phyloP scores from a whole-genome alignment of 257 asterid genomes.

The Gentiana straminea region DNA sequence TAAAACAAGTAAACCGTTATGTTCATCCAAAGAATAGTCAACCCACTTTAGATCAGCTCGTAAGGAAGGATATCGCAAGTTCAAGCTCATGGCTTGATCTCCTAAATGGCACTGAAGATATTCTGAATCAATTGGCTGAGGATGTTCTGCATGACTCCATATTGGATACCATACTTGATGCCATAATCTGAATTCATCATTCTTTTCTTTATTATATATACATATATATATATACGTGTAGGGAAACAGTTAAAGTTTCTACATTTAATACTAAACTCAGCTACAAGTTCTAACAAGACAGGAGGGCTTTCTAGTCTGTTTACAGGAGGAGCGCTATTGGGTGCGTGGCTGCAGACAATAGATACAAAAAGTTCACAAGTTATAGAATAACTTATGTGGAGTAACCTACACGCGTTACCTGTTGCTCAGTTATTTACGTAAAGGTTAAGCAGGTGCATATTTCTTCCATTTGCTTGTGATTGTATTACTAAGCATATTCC shows the following conservation, averaged over 20 bases:
- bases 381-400: too few relatives aligned
- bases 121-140: conserved; percentile 43
- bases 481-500: too few relatives aligned
- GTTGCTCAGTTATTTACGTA: too few relatives aligned
- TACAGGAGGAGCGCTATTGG: too few relatives aligned
- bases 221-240: too few relatives aligned
- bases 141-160: conserved; percentile 50
- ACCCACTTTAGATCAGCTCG: conserved; percentile 40
- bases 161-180: conserved; percentile 31
- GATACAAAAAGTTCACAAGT: too few relatives aligned
- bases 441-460: too few relatives aligned
- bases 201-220: neutral
- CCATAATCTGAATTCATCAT: conserved; percentile 18
- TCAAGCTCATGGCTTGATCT: conserved; percentile 55
- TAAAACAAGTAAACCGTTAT: conserved; percentile 39
- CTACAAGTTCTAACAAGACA: neutral
- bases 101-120: conserved; percentile 29
- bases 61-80: conserved; percentile 26
- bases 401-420: too few relatives aligned
- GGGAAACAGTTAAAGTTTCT: neutral
- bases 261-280: neutral
- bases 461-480: too few relatives aligned
- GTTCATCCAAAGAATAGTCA: conserved; percentile 31
- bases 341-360: too few relatives aligned
- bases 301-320: too few relatives aligned